A percentile compares a stretch with the other conserved stretches of the same genome.
These are phyloP conservation scores for Leishmania martiniquensis DNA, from an alignment of 208 protist species.

Conservation along the genomic window DNA sequence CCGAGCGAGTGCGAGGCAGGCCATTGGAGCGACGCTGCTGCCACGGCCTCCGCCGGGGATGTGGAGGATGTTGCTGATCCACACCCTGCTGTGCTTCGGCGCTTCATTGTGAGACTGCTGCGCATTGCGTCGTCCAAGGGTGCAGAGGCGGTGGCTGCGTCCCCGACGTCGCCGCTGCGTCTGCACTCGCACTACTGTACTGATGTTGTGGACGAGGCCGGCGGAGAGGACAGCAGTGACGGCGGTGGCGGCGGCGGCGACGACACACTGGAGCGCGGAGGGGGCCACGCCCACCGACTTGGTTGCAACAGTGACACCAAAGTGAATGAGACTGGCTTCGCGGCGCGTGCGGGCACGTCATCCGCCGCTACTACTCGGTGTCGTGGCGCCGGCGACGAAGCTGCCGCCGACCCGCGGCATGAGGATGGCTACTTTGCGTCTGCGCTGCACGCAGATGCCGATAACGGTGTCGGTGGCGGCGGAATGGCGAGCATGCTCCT, in stretches of 20 bases:
- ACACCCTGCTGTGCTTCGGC: slow-evolving; percentile 32
- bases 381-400: neutral
- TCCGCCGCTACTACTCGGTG: neutral
- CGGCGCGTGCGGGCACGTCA: neutral
- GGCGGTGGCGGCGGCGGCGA: neutral
- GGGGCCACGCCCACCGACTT: neutral
- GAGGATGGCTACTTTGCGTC: slow-evolving; percentile 1
- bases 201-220: neutral
- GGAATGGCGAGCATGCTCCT: slow-evolving; percentile 20
- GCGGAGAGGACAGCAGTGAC: slow-evolving; percentile 3
- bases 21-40: neutral
- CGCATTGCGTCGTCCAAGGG: slow-evolving; percentile 26
- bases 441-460: neutral
- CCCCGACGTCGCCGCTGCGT: slow-evolving; percentile 6
- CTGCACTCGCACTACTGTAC: slow-evolving; percentile 3
- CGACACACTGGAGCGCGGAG: neutral
- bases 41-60: slow-evolving; percentile 8
- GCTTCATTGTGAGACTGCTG: slow-evolving; percentile 38
- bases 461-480: neutral
- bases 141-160: neutral
- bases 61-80: slow-evolving; percentile 30
- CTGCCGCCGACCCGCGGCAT: neutral
- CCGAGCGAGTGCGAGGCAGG: neutral
- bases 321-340: neutral
- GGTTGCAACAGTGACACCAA: slow-evolving; percentile 8